Base-by-base conservation (phyloP, 345 rosid species). In the Aurinia saxatilis region DNA sequence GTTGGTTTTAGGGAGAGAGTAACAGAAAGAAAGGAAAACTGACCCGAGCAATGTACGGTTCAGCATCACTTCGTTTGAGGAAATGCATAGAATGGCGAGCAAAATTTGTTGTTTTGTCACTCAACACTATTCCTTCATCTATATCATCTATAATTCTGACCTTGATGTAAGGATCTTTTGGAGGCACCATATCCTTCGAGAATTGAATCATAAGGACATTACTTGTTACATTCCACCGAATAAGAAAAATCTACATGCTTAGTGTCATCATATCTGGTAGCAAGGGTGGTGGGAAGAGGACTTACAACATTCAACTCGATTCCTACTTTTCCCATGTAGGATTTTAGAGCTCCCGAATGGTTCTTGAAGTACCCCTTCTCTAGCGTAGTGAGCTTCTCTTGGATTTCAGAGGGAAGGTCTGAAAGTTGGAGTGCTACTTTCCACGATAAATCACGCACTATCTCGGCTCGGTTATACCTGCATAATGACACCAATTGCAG, bases 151-250 rank as follows among this genome's bases (percentile, higher is more conserved):
- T 77, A 39, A 90, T 88, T 67, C 97, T 80, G 65, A 89, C 95
- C 74, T 90, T 84, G 60, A 87, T 82, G 80, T 85, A 92, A 39
- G 98, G 96, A 72, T 92, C 98, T 70, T 92, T 92, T 3, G 97
- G 96, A 11, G 98, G 95, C 66, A 92, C 98, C 91, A 84, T 87
- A 73, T 87, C 98, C 98, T 92, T 73, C 42, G 42, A 71, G 54
- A 74, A 50, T 55, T 12, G 40, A 21, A 52, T 51, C 29, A 46
- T 45, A 54, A n/a, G 37, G 21, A 39, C 1, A 16, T 36, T 5
- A 47, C 23, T 36, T 2, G 47, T 25, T 1, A 37, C 21, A 29
- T 7, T 25, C 36, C 34, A 49, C 5, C 31, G 17, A 5, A 21
- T 3, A 11, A 38, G n/a, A 50, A 19, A 9, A 39, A 30, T 18